phyloP scores from a whole-genome alignment of 192 early-diverging fungal genomes.

The Globomyces pollinis-pini region DNA sequence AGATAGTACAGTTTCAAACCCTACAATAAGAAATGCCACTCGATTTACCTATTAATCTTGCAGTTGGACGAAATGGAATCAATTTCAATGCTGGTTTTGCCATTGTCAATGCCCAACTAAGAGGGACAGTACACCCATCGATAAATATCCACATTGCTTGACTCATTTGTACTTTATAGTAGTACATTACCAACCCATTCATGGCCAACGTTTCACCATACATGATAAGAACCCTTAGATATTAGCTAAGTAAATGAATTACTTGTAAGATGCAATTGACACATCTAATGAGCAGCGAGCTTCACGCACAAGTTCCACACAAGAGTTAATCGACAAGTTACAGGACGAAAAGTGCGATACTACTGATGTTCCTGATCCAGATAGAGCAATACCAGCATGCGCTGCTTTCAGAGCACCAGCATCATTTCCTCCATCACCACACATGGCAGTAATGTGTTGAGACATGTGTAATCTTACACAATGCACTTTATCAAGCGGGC shows the following conservation, averaged over 20 bases:
- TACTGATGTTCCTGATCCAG: slow-evolving; percentile 74
- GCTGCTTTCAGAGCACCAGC: slow-evolving; percentile 72
- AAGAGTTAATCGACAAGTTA: slow-evolving; percentile 51
- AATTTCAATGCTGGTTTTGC: slow-evolving; percentile 50
- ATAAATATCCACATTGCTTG: slow-evolving; percentile 71
- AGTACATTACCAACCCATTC: slow-evolving; percentile 61
- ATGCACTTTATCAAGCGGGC: slow-evolving; percentile 67
- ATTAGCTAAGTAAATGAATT: slow-evolving; percentile 16
- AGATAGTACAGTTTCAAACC: slow-evolving; percentile 61
- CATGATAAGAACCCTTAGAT: slow-evolving; percentile 22
- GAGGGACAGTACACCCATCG: slow-evolving; percentile 58
- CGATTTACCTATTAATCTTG: slow-evolving; percentile 52
- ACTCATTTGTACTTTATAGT: slow-evolving; percentile 63
- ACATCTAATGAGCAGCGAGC: slow-evolving; percentile 69
- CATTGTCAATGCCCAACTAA: slow-evolving; percentile 62
- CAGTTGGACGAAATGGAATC: slow-evolving; percentile 58
- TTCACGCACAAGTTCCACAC: slow-evolving; percentile 66
- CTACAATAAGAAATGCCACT: neutral
- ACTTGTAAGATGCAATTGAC: slow-evolving; percentile 70
- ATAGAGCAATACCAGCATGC: slow-evolving; percentile 73
- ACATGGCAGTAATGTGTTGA: slow-evolving; percentile 72
- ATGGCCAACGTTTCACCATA: slow-evolving; percentile 69
- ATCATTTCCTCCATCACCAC: slow-evolving; percentile 84
- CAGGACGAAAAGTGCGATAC: slow-evolving; percentile 75
- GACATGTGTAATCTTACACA: slow-evolving; percentile 74